A percentile compares a stretch with the other conserved stretches of the same genome.
Evolutionary conservation across 2,329 filamentous ascomycete species (phyloP).

Genomic region (Aspergillus aculeatus): DNA sequence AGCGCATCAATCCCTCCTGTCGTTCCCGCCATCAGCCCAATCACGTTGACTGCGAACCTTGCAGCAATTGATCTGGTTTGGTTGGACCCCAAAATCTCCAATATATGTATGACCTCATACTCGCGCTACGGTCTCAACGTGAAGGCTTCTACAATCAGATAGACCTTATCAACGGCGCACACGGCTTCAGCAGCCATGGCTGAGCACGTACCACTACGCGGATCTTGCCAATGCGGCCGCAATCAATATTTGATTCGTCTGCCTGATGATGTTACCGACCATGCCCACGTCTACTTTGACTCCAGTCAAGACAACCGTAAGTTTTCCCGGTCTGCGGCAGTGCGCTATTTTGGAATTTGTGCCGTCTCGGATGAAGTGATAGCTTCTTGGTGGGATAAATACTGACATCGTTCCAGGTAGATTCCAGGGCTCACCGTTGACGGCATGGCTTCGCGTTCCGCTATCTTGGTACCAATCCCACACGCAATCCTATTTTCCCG

Average conservation of each 20-base stretch:
- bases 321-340: conserved; percentile 36
- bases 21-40: background rate
- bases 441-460: conserved; percentile 80
- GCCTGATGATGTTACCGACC: conserved; percentile 56
- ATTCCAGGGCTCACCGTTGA: conserved; percentile 69
- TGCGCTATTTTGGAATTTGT: background rate
- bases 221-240: conserved; percentile 80
- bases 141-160: background rate
- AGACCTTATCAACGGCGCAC: background rate
- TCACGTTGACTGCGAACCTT: background rate
- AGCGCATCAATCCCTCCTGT: background rate
- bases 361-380: no score
- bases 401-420: conserved; percentile 46
- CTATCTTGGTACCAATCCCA: conserved; percentile 75
- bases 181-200: conserved; percentile 10
- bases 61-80: background rate
- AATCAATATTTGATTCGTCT: conserved; percentile 77
- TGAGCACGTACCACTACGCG: conserved; percentile 58
- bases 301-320: conserved; percentile 68
- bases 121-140: background rate
- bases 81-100: background rate
- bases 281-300: conserved; percentile 73
- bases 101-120: conserved; percentile 14
- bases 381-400: background rate
- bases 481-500: conserved; percentile 72